Evolutionary conservation across 2,329 filamentous ascomycete genomes (phyloP).

Genomic region (Pyrenophora seminiperda): DNA sequence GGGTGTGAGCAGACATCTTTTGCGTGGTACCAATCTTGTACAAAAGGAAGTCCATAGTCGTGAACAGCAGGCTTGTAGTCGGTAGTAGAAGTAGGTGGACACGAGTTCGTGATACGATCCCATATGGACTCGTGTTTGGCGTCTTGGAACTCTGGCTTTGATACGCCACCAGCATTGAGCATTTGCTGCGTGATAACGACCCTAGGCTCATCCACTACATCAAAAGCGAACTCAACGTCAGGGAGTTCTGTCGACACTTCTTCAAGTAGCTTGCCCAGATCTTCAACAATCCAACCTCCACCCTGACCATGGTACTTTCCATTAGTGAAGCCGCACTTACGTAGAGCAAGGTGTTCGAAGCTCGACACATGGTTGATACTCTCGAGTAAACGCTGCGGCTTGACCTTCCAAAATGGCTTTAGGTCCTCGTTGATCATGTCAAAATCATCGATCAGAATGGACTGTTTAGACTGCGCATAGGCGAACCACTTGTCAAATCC

Average conservation of each 20-base stretch:
- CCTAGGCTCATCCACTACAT: constrained; percentile 16
- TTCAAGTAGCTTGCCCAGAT: constrained; percentile 2
- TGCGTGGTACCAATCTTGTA: constrained; percentile 2
- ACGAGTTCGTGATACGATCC: constrained; percentile 1
- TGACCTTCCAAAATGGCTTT: constrained; percentile 49
- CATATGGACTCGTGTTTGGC: constrained; percentile 6
- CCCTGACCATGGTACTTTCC: constrained; percentile 6
- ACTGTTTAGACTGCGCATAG: constrained; percentile 49
- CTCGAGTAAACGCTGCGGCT: constrained; percentile 1
- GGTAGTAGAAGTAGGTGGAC: not conserved
- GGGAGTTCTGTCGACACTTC: constrained; percentile 8
- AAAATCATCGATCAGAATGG: constrained; percentile 59
- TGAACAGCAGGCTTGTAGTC: not conserved
- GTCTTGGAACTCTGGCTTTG: constrained; percentile 5
- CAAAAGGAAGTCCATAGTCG: constrained; percentile 9
- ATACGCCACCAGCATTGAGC: constrained; percentile 4
- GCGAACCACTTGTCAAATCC: constrained; percentile 57
- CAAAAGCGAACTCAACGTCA: constrained; percentile 15
- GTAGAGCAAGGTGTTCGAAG: constrained; percentile 8
- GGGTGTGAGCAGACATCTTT: constrained; percentile 19
- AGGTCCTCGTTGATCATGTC: constrained; percentile 52
- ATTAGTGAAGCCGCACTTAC: constrained; percentile 9
- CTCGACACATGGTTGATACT: constrained; percentile 6
- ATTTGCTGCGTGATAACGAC: constrained; percentile 10
- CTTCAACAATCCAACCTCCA: constrained; percentile 9